A percentile compares a stretch with the other conserved stretches of the same genome.
Evolutionary conservation across 768 basidiomycete genomes (phyloP).

Genomic region (Hydnomerulius pinastri): DNA sequence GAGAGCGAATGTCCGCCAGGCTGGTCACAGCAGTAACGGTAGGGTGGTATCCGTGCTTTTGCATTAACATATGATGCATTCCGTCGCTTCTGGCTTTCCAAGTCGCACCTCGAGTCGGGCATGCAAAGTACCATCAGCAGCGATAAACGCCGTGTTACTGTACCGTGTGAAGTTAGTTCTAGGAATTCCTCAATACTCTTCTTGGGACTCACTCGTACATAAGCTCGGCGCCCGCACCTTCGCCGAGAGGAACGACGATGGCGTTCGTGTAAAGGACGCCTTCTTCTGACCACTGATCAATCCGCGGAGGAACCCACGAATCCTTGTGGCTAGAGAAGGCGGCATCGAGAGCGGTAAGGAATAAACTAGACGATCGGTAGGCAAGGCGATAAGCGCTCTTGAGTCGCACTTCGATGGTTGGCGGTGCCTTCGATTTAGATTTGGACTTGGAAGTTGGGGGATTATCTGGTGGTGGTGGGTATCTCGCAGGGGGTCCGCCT

Average conservation of each 20-base stretch:
- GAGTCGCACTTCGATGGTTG: conserved; percentile 34
- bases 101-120: conserved; percentile 49
- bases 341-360: conserved; percentile 2
- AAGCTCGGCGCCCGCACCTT: conserved; percentile 44
- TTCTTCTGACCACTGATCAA: conserved; percentile 15
- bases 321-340: conserved; percentile 4
- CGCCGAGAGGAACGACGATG: conserved; percentile 44
- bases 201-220: conserved; percentile 51
- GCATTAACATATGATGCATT: conserved; percentile 47
- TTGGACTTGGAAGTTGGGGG: neutral
- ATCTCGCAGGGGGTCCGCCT: neutral
- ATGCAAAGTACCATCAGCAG: conserved; percentile 44
- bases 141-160: conserved; percentile 50
- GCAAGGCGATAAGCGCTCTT: conserved; percentile 18
- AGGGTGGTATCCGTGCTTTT: too few species aligned
- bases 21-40: neutral
- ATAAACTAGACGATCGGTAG: conserved; percentile 21
- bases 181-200: neutral
- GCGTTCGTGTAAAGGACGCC: conserved; percentile 15
- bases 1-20: neutral
- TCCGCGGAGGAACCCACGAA: conserved; percentile 9
- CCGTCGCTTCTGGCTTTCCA: conserved; percentile 35
- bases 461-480: neutral
- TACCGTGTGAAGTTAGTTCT: neutral
- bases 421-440: conserved; percentile 5